phyloP scores from a whole-genome alignment of 2,329 filamentous ascomycete species.

The Phyllosticta ampelicida region DNA sequence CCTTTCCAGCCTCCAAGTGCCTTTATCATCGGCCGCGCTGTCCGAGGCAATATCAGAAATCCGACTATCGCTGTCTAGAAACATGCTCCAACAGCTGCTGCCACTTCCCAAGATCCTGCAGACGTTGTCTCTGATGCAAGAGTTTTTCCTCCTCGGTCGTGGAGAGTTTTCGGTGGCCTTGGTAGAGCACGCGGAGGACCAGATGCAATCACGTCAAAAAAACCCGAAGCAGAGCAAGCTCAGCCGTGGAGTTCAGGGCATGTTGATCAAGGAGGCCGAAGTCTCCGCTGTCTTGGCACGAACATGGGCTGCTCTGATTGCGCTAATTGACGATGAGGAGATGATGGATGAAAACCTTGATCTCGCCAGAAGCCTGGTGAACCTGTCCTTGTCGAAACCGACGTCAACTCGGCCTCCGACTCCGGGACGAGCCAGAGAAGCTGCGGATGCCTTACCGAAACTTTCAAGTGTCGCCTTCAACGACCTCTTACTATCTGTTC shows the following conservation, averaged over 20 bases:
- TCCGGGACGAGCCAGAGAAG: constrained; percentile 27
- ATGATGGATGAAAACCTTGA: constrained; percentile 64
- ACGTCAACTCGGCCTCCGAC: constrained; percentile 26
- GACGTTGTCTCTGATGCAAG: constrained; percentile 63
- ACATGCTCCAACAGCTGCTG: constrained; percentile 69
- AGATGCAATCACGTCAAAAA: constrained; percentile 60
- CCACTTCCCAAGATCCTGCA: constrained; percentile 68
- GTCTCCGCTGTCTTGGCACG: constrained; percentile 64
- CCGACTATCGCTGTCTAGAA: constrained; percentile 70
- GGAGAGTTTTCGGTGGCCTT: constrained; percentile 88
- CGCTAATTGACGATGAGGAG: constrained; percentile 68
- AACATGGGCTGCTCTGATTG: constrained; percentile 70
- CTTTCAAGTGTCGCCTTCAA: constrained; percentile 52
- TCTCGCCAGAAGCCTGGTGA: constrained; percentile 65
- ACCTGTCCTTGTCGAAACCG: constrained; percentile 51
- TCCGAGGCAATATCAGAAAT: constrained; percentile 65
- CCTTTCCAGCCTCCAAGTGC: constrained; percentile 58
- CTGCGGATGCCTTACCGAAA: constrained; percentile 23
- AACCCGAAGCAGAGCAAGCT: constrained; percentile 27
- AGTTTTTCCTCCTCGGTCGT: constrained; percentile 77
- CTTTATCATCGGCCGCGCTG: constrained; percentile 61
- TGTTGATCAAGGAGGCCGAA: constrained; percentile 78
- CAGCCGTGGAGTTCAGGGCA: constrained; percentile 37
- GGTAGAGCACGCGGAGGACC: constrained; percentile 74
- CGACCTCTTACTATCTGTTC: constrained; percentile 70